Conservation (phyloP, 805 yeast genomes). For the Saccharomycopsis sp. region DNA sequence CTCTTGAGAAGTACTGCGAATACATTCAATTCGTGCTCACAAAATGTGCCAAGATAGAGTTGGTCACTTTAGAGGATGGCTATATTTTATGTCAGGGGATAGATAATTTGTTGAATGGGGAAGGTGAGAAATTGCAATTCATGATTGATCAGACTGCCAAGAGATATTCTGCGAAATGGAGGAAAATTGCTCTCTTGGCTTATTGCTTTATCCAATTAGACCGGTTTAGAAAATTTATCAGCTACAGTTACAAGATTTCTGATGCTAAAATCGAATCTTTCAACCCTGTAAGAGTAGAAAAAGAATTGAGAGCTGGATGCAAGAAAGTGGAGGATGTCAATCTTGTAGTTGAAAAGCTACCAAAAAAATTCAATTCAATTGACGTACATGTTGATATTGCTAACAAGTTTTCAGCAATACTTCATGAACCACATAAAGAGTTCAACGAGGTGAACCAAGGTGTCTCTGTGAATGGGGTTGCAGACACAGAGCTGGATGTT, state of each 20-base stretch:
- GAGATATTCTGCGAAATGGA: neutral
- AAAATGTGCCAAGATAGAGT: conserved; percentile 35
- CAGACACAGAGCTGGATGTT: neutral
- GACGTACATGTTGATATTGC: neutral
- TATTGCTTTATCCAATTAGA: conserved; percentile 7
- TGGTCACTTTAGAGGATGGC: conserved; percentile 45
- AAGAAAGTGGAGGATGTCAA: neutral
- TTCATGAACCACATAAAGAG: neutral
- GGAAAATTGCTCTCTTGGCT: conserved; percentile 4
- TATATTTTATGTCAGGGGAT: conserved; percentile 37
- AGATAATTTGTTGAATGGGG: conserved; percentile 36
- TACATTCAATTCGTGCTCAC: conserved; percentile 31
- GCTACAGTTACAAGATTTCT: conserved; percentile 5
- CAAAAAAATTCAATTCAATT: neutral
- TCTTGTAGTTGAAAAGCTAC: neutral
- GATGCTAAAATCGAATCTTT: conserved; percentile 7
- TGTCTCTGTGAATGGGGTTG: neutral
- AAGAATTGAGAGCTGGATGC: conserved; percentile 1
- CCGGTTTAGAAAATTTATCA: conserved; percentile 9
- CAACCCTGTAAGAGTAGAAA: conserved; percentile 11
- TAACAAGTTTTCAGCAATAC: neutral
- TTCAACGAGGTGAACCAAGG: neutral
- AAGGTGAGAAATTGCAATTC: conserved; percentile 33
- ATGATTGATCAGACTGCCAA: conserved; percentile 17
- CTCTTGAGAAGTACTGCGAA: conserved; percentile 23